Percentiles rank a stretch among this genome's conserved stretches.
phyloP scores from a whole-genome alignment of 768 basidiomycete species.

The Kondoa subrosea region DNA sequence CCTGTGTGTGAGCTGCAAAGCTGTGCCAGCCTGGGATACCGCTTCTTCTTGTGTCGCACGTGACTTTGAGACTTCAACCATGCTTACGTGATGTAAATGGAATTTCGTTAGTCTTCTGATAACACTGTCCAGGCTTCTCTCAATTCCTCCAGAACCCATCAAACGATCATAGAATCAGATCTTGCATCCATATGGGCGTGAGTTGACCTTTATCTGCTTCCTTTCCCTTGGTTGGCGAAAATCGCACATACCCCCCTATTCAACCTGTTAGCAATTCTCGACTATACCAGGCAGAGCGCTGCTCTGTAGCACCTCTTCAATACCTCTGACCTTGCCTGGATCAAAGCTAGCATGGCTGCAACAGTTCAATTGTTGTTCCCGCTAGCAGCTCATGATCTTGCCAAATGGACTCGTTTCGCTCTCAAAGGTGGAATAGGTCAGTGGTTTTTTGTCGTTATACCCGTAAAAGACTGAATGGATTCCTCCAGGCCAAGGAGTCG shows the following conservation, averaged over 20 bases:
- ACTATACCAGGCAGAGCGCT: too few relatives aligned
- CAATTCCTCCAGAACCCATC: background rate
- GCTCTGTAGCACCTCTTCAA: too few relatives aligned
- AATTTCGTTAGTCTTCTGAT: background rate
- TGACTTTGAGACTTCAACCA: too few relatives aligned
- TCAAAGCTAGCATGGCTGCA: background rate
- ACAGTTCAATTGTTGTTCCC: background rate
- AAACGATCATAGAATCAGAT: background rate
- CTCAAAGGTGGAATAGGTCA: slow-evolving; percentile 13
- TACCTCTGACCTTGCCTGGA: background rate
- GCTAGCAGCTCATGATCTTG: background rate
- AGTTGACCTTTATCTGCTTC: background rate
- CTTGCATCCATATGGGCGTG: too few relatives aligned
- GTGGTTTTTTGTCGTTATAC: background rate
- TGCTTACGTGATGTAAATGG: too few relatives aligned
- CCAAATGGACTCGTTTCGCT: slow-evolving; percentile 16
- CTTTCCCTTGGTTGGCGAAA: background rate
- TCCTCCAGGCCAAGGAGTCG: background rate
- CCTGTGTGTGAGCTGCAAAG: too few relatives aligned
- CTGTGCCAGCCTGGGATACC: too few relatives aligned
- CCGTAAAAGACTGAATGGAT: background rate
- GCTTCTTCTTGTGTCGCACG: too few relatives aligned
- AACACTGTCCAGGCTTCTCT: background rate
- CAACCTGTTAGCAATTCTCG: too few relatives aligned
- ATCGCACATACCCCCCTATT: too few relatives aligned